Evolutionary conservation across 768 basidiomycete genomes (phyloP).

Genomic region (Boletus subparvulus): DNA sequence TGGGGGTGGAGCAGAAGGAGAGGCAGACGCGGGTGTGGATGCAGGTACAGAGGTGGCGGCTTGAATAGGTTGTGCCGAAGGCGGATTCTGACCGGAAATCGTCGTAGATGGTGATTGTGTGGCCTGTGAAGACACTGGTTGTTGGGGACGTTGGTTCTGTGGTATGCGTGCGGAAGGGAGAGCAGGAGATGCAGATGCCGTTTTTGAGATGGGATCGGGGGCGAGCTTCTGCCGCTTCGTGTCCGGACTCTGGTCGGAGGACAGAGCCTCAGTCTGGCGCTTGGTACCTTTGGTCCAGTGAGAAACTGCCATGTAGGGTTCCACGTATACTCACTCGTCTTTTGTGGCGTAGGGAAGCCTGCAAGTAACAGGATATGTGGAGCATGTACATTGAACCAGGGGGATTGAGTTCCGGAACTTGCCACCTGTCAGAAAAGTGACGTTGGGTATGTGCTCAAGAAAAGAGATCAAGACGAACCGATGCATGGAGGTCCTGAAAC

Average conservation of each 20-base stretch:
- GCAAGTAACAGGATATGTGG: slow-evolving; percentile 48
- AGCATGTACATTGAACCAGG: slow-evolving; percentile 57
- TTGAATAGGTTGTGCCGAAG: slow-evolving; percentile 13
- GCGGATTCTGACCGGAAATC: not conserved
- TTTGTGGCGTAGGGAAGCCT: slow-evolving; percentile 43
- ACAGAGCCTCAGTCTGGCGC: slow-evolving; percentile 41
- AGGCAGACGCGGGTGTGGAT: slow-evolving; percentile 8
- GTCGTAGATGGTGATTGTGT: slow-evolving; percentile 17
- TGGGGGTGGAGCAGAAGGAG: slow-evolving; percentile 7
- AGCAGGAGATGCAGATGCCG: slow-evolving; percentile 20
- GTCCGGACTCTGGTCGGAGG: slow-evolving; percentile 42
- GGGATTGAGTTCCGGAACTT: slow-evolving; percentile 36
- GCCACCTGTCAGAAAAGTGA: slow-evolving; percentile 32
- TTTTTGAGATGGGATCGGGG: slow-evolving; percentile 16
- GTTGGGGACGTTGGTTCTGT: slow-evolving; percentile 23
- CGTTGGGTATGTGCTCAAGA: not conserved
- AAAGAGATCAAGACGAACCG: slow-evolving; percentile 36
- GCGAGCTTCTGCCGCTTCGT: slow-evolving; percentile 39
- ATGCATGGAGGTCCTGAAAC: slow-evolving; percentile 50
- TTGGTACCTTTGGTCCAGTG: slow-evolving; percentile 35
- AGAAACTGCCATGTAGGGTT: slow-evolving; percentile 4
- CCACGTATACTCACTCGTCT: slow-evolving; percentile 27
- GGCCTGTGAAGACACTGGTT: slow-evolving; percentile 16
- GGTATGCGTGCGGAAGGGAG: slow-evolving; percentile 23
- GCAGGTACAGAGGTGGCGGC: not conserved